Conservation (phyloP, 2,329 filamentous ascomycete genomes). For the Sarocladium strictum region DNA sequence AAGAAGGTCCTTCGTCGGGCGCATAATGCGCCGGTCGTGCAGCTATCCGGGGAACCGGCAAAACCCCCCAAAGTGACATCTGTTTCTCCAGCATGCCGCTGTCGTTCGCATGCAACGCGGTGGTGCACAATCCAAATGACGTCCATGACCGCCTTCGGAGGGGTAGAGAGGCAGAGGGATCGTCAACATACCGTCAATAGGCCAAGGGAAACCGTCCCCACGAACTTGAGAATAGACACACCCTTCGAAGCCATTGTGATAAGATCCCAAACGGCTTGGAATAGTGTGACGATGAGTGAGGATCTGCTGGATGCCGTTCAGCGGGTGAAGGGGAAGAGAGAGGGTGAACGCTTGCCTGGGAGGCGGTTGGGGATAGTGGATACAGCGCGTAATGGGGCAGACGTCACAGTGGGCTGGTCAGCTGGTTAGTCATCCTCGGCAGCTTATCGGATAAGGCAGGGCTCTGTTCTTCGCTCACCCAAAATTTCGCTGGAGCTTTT, state of each 20-base stretch:
- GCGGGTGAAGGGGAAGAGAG: neutral
- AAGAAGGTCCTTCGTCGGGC: too few relatives aligned
- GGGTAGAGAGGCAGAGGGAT: neutral
- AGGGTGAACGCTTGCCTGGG: neutral
- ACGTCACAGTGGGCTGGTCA: neutral
- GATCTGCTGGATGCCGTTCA: neutral
- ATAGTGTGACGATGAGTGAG: neutral
- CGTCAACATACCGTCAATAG: slow-evolving; percentile 68
- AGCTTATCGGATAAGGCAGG: neutral
- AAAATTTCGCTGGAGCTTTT: slow-evolving; percentile 7
- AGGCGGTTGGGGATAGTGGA: slow-evolving; percentile 9
- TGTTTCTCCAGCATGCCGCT: neutral
- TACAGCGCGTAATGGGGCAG: neutral
- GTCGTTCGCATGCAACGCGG: neutral
- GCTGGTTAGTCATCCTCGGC: neutral
- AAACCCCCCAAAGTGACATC: neutral
- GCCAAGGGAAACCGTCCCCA: slow-evolving; percentile 84
- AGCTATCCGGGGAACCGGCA: too few relatives aligned
- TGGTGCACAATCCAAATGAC: neutral
- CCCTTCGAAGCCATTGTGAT: slow-evolving; percentile 57
- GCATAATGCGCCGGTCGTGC: too few relatives aligned
- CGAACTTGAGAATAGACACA: slow-evolving; percentile 81
- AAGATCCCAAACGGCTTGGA: neutral
- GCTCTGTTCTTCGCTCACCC: neutral
- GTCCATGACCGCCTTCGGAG: slow-evolving; percentile 6